Evolutionary conservation across 768 basidiomycete species (phyloP), one percentile per base, ranked within the genome.

Genomic region (Pisolithus microcarpus): DNA sequence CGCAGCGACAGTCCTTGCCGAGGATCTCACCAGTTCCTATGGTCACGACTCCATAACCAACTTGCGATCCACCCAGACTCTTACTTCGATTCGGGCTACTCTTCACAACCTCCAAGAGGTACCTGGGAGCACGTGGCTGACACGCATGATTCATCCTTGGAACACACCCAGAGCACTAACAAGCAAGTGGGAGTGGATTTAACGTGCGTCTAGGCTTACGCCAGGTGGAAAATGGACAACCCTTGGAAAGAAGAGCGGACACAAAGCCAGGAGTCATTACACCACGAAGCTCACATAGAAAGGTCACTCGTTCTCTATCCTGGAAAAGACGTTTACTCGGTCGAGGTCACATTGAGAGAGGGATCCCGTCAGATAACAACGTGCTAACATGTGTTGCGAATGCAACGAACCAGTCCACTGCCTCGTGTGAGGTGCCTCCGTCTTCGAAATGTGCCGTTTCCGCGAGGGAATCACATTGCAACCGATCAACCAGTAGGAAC

Each of bases 181-280:
- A 10, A 16, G 2, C 52, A 45, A 24, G 48, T 59, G 10, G 49
- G 44, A 46, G 51, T n/a, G n/a, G n/a, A n/a, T 34, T 55, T 57
- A 42, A 50, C 45, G 10, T 61, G 38, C 58, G 16, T 65, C 63
- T 45, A 57, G 52, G 42, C 39, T 59, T 23, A 51, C 58, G 8
- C 38, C 51, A 0, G 53, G 60, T 38, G 61, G 61, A 10, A 66
- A 61, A 52, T 70, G 69, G 69, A 61, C 69, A 23, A 70, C 69
- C 11, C 72, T 70, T 59, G 69, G 69, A 26, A 62, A 66, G 43
- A 56, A 51, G 43, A 58, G 57, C 37, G 54, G 52, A 7, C 58
- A 52, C 9, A 57, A 52, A 15, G 34, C 50, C 5, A 42, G 55
- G 21, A 59, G 50, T 15, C 51, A 49, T n/a, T 18, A 30, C 52